phyloP scores from a whole-genome alignment of 768 basidiomycete genomes.

The Guyanaporus albipodus region DNA sequence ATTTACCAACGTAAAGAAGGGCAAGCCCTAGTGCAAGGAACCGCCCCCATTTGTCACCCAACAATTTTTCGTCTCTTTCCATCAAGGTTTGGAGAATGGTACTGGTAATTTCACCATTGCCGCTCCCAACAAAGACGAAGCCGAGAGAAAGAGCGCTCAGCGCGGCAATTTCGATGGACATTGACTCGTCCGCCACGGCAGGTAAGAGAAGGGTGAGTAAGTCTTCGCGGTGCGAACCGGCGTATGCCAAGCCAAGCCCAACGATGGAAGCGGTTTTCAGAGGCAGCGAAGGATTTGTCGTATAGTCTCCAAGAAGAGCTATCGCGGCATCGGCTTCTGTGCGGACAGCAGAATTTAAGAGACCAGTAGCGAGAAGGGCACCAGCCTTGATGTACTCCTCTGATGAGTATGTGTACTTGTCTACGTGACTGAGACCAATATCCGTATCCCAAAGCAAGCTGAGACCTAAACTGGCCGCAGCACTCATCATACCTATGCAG shows the following conservation, averaged over 20 bases:
- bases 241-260: conserved; percentile 92
- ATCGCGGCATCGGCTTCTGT: conserved; percentile 92
- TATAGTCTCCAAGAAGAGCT: conserved; percentile 86
- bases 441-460: conserved; percentile 96
- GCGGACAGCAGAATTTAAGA: conserved; percentile 83
- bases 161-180: conserved; percentile 86
- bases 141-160: conserved; percentile 86
- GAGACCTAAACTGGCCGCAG: conserved; percentile 90
- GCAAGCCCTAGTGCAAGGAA: conserved; percentile 90
- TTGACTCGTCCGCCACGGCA: conserved; percentile 71
- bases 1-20: conserved; percentile 82
- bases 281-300: conserved; percentile 79
- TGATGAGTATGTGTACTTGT: conserved; percentile 94
- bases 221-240: conserved; percentile 89
- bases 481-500: conserved; percentile 84
- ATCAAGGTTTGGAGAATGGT: conserved; percentile 89
- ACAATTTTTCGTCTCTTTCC: conserved; percentile 70
- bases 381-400: conserved; percentile 99
- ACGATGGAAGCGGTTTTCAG: conserved; percentile 86
- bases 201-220: conserved; percentile 75
- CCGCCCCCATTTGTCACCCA: conserved; percentile 92
- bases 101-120: conserved; percentile 87
- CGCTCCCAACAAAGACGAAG: conserved; percentile 94
- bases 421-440: conserved; percentile 87
- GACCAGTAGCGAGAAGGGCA: conserved; percentile 90